Evolutionary conservation across 116 monocot species (phyloP).

Genomic region (Trichopus zeylanicus): DNA sequence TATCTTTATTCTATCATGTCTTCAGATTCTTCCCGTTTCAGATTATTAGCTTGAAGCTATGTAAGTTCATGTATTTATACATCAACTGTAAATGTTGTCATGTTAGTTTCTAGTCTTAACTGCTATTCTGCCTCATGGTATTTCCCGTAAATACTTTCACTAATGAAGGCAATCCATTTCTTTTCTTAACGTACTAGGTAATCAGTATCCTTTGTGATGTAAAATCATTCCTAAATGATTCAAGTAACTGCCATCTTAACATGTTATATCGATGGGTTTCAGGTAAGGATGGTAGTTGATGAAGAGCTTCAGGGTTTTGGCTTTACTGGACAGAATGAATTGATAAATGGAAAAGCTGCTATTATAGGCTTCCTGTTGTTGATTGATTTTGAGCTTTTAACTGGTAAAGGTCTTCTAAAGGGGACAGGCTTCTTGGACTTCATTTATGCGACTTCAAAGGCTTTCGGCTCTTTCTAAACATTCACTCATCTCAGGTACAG

Average conservation of each 20-base stretch:
- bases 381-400: slow-evolving; percentile 87
- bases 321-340: slow-evolving; percentile 66
- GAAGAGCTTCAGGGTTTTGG: slow-evolving; percentile 84
- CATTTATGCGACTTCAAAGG: slow-evolving; percentile 65
- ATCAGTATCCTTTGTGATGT: too few species aligned
- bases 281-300: slow-evolving; percentile 98
- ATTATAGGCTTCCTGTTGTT: slow-evolving; percentile 87
- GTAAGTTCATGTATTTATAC: neutral
- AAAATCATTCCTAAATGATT: neutral
- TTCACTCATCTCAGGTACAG: neutral
- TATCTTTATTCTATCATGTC: neutral
- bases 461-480: slow-evolving; percentile 38
- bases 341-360: slow-evolving; percentile 93
- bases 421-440: slow-evolving; percentile 97
- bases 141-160: too few species aligned
- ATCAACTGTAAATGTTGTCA: neutral
- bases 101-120: neutral
- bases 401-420: slow-evolving; percentile 95
- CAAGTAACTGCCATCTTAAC: too few species aligned
- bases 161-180: neutral
- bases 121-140: neutral
- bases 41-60: neutral
- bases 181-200: neutral
- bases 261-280: too few species aligned
- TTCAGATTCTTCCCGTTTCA: neutral